Conservation (phyloP, 2,329 filamentous ascomycete genomes). For the Podosphaera fusca region DNA sequence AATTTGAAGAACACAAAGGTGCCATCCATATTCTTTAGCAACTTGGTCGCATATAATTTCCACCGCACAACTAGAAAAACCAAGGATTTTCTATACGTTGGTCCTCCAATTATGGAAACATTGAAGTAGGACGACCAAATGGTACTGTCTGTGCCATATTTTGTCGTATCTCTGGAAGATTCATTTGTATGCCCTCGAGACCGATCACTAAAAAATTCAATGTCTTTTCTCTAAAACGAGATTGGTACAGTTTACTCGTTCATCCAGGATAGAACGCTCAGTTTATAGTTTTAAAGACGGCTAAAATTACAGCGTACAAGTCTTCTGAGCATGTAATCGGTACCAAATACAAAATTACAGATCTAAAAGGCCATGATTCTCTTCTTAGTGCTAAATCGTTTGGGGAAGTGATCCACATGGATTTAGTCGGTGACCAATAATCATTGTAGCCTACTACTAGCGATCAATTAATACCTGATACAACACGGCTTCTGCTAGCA, state of each 20-base stretch:
- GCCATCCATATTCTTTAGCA: neutral
- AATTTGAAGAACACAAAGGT: neutral
- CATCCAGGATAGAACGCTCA: neutral
- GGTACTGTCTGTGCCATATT: neutral
- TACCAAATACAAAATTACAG: neutral
- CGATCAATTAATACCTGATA: neutral
- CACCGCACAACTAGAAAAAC: neutral
- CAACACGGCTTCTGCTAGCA: no score
- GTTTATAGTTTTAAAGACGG: neutral
- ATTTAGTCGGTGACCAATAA: neutral
- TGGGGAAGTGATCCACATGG: neutral
- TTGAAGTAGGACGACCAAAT: neutral
- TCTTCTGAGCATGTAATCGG: neutral
- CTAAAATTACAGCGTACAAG: neutral
- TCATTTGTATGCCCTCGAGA: neutral
- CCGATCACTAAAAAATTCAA: neutral
- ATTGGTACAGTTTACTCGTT: neutral
- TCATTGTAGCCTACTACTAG: neutral
- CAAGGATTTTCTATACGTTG: neutral
- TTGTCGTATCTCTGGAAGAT: neutral
- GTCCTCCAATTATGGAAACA: neutral
- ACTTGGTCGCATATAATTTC: neutral
- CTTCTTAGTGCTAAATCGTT: neutral
- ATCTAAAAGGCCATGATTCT: neutral
- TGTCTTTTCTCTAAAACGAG: neutral